Evolutionary conservation across 768 basidiomycete species (phyloP).

Genomic region (Suillus subluteus): DNA sequence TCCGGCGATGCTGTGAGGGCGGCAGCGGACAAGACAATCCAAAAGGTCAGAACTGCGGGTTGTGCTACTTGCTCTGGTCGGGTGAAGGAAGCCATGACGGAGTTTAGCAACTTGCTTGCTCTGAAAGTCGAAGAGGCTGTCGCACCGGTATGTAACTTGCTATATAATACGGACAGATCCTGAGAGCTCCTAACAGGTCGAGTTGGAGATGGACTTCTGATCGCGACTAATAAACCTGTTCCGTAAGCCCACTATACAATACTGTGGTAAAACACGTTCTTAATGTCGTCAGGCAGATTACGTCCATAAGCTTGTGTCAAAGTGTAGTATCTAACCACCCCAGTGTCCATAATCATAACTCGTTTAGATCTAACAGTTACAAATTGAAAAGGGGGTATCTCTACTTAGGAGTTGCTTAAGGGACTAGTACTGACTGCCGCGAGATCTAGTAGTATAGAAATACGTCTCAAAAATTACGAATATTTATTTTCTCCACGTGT

Average conservation of each 20-base stretch:
- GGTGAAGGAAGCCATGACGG: conserved; percentile 21
- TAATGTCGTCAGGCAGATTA: background rate
- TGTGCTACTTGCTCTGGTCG: conserved; percentile 12
- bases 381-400: background rate
- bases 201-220: conserved; percentile 17
- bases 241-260: background rate
- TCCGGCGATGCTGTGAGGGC: conserved; percentile 19
- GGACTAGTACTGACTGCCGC: no score
- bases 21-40: conserved; percentile 9
- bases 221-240: background rate
- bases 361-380: background rate
- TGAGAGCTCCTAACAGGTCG: conserved; percentile 11
- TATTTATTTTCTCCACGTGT: background rate
- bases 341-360: background rate
- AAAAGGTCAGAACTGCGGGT: background rate
- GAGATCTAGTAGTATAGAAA: background rate
- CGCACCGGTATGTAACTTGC: conserved; percentile 15
- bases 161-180: background rate
- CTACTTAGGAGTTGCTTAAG: background rate
- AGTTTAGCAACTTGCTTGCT: conserved; percentile 18
- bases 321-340: background rate
- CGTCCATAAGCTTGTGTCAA: background rate
- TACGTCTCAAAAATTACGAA: background rate
- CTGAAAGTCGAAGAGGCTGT: conserved; percentile 20
- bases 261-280: background rate